These are phyloP conservation scores for Rhizomucor pusillus DNA, from an alignment of 371 early-diverging fungal species.

Conservation along the genomic window DNA sequence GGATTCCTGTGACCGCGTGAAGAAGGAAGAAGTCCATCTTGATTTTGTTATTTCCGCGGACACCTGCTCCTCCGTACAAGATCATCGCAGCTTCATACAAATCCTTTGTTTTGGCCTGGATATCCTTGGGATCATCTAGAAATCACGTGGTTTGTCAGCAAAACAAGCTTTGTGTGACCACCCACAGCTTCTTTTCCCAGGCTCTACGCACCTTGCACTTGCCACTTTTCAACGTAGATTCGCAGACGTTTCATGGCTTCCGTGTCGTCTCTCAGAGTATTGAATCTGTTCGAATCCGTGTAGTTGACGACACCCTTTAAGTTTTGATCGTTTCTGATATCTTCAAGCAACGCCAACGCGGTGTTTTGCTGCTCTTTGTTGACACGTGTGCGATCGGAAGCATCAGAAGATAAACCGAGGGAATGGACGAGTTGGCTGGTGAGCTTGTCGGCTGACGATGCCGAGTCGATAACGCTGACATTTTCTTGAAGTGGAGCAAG, in stretches of 20 bases:
- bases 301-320: conserved; percentile 11
- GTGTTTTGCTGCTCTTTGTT: background rate
- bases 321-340: background rate
- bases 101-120: conserved; percentile 30
- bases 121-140: conserved; percentile 10
- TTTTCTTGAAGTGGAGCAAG: background rate
- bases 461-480: too few species aligned
- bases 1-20: conserved; percentile 51
- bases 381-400: background rate
- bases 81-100: conserved; percentile 19
- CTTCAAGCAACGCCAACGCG: background rate
- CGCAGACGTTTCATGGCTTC: conserved; percentile 20
- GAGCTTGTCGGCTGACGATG: too few species aligned
- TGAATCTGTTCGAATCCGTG: conserved; percentile 3
- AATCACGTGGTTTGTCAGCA: background rate
- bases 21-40: conserved; percentile 45
- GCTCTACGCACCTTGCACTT: conserved; percentile 15
- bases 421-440: too few species aligned
- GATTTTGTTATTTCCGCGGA: conserved; percentile 19
- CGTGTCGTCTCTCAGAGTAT: background rate
- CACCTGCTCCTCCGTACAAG: conserved; percentile 24
- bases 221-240: conserved; percentile 29
- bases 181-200: too few species aligned
- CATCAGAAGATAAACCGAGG: too few species aligned
- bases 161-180: too few species aligned